A percentile compares a stretch with the other conserved stretches of the same genome.
These are phyloP conservation scores for Betula pendula DNA, from an alignment of 306 rosid genomes.

Conservation along the genomic window DNA sequence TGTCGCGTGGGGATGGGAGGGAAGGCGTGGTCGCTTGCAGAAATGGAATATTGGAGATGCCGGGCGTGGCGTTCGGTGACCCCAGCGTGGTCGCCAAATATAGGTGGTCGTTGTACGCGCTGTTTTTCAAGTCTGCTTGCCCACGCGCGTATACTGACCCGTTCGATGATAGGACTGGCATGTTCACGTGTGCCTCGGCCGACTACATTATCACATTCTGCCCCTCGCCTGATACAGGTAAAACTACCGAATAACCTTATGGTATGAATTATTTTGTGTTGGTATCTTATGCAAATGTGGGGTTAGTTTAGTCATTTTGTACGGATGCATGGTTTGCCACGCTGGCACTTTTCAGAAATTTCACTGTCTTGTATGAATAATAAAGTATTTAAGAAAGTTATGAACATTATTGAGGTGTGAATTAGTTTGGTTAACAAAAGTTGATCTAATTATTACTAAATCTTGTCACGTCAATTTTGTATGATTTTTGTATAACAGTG, in stretches of 20 bases:
- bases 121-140: slow-evolving; percentile 72
- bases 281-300: not conserved
- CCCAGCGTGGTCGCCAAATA: slow-evolving; percentile 84
- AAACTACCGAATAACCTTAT: slow-evolving; percentile 13
- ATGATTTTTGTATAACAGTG: no score
- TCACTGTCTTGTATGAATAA: not conserved
- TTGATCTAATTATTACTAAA: no score
- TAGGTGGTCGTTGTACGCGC: slow-evolving; percentile 53
- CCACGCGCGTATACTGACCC: slow-evolving; percentile 97
- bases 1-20: slow-evolving; percentile 40
- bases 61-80: slow-evolving; percentile 86
- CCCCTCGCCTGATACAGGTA: slow-evolving; percentile 79
- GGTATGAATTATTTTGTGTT: not conserved
- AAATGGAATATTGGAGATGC: slow-evolving; percentile 43
- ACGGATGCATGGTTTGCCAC: not conserved
- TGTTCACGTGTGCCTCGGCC: slow-evolving; percentile 78
- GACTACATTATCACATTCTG: slow-evolving; percentile 78
- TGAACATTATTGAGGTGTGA: no score
- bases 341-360: slow-evolving; percentile 5
- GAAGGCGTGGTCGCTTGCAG: slow-evolving; percentile 63
- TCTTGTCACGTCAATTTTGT: no score
- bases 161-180: slow-evolving; percentile 82
- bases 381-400: not conserved
- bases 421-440: no score
- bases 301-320: slow-evolving; percentile 13